Evolutionary conservation across 1,284 basidiomycete species (phyloP), one percentile per base, ranked within the genome.

Genomic region (Cutaneotrichosporon mucoides): DNA sequence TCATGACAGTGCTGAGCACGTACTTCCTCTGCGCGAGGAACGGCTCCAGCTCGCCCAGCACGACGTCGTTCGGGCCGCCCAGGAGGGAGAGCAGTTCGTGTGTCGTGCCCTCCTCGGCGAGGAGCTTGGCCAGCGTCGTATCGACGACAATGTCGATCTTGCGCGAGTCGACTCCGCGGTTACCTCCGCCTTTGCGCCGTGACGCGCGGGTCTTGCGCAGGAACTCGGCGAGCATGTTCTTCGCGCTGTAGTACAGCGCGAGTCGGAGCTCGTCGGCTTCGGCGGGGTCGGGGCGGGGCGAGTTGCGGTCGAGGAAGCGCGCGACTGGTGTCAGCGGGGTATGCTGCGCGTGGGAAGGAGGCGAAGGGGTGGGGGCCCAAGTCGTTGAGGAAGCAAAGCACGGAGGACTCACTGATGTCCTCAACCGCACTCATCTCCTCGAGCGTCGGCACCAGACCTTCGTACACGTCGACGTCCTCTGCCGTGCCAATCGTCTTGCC

Each of bases 71-170:
- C 1, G 84, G 79, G 38, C 82, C 81, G 37, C 84, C 81, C 5
- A 92, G 76, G 4, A 92, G 79, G 2, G 80, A 78, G 38, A 84
- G 81, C 12, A 92, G 80, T 51, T 89, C 87, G 11, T 82, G 75
- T 1, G 83, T 84, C 59, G 85, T 85, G 44, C 84, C 82, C n/a
- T 80, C 78, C 58, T 84, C 81, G 0, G 87, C 85, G 34, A 88
- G 84, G 7, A 94, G 79, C 69, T 88, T 88, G 13, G 84, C 86
- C 0, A 94, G 82, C 0, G 88, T 86, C 0, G 90, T 93, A 68
- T 94, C 92, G 33, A 94, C 85, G 42, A 88, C 79, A 42, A 76
- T 75, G 60, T 80, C 78, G 41, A 79, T 71, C 62, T 80, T 79
- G 44, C 71, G 61, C 35, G 72, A 71, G 54, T 72, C 67, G 6